A percentile compares a stretch with the other conserved stretches of the same genome.
These are phyloP conservation scores for Sarocladiaceae sp. DNA, from an alignment of 2,329 filamentous ascomycete genomes.

Conservation along the genomic window DNA sequence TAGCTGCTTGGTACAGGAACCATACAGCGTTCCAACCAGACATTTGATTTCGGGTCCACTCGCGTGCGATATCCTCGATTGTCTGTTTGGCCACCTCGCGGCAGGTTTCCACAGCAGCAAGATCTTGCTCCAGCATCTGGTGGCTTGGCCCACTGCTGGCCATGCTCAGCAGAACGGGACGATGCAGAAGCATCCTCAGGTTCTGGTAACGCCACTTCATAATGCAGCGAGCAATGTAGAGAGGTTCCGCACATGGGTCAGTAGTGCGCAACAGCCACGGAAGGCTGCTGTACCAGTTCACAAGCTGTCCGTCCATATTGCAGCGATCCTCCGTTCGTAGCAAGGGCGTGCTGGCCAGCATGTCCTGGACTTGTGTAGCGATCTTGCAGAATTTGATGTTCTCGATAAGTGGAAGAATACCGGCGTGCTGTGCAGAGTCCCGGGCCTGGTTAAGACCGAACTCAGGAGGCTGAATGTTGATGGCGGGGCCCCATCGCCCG, in stretches of 20 bases:
- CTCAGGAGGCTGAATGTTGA: constrained; percentile 61
- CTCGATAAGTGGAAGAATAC: constrained; percentile 67
- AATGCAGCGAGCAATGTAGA: constrained; percentile 65
- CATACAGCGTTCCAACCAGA: constrained; percentile 78
- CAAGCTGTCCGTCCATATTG: constrained; percentile 62
- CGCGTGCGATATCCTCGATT: constrained; percentile 67
- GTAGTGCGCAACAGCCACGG: constrained; percentile 61
- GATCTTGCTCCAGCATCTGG: constrained; percentile 55
- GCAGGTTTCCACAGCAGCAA: constrained; percentile 64
- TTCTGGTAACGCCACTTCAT: constrained; percentile 84
- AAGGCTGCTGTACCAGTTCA: constrained; percentile 68
- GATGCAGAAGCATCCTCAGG: constrained; percentile 70
- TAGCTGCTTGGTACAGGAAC: constrained; percentile 76
- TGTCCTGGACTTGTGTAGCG: constrained; percentile 72
- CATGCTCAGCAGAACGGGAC: constrained; percentile 66
- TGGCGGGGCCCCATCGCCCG: constrained; percentile 62
- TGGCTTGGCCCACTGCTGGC: constrained; percentile 47
- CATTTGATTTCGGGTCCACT: constrained; percentile 71
- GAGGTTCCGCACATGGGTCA: constrained; percentile 65
- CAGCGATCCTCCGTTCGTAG: constrained; percentile 63
- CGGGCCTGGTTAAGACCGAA: constrained; percentile 40
- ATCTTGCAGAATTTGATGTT: constrained; percentile 79
- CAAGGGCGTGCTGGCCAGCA: constrained; percentile 64
- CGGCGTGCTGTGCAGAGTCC: constrained; percentile 55
- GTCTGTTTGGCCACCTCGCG: constrained; percentile 65